Base-by-base conservation (phyloP, 805 yeast species). In the Yamadazyma scolyti region DNA sequence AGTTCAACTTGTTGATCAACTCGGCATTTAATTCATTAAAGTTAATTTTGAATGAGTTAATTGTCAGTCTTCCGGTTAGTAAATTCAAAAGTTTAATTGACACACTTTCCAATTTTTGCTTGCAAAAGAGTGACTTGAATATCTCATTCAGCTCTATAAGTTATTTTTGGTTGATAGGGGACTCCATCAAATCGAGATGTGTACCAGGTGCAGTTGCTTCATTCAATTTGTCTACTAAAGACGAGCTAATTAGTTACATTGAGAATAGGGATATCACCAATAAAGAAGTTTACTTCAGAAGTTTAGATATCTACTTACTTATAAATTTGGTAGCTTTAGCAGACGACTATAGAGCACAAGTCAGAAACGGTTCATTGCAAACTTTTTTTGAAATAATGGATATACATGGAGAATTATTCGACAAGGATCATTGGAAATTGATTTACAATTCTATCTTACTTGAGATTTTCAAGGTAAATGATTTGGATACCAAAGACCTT, bases 141-240 rank as follows among this genome's bases (percentile, higher is more conserved):
- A 84, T 87, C 13, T 85, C 97, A 0, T 88, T 90, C 51, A 85
- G 95, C 28, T 80, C 96, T 0, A 83, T 88, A 6, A 85, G 96
- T 44, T 83, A 88, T 43, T 89, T 88, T 48, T 90, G 97, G 97
- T 55, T 83, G 10, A 76, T 93, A 3, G 84, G 96, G 44, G 97
- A 93, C 47, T 77, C 79, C 36, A 56, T 65, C 20, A 58, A 56
- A 28, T 42, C 50, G 9, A 46, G 51, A 30, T 44, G 10, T 25
- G 19, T 16, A 9, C 12, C 25, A 7, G 15, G 19, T 17, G 37
- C 19, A 13, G 4, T 12, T 12, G 11, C 14, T 7, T 20, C 10
- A 16, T 9, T 9, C 11, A 27, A 17, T 16, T 13, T 28, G 27
- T 15, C 9, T 12, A 27, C 31, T 7, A 38, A 40, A 23, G 29